These are phyloP conservation scores for Chytridiales sp. DNA, from an alignment of 371 early-diverging fungal genomes.

Conservation along the genomic window DNA sequence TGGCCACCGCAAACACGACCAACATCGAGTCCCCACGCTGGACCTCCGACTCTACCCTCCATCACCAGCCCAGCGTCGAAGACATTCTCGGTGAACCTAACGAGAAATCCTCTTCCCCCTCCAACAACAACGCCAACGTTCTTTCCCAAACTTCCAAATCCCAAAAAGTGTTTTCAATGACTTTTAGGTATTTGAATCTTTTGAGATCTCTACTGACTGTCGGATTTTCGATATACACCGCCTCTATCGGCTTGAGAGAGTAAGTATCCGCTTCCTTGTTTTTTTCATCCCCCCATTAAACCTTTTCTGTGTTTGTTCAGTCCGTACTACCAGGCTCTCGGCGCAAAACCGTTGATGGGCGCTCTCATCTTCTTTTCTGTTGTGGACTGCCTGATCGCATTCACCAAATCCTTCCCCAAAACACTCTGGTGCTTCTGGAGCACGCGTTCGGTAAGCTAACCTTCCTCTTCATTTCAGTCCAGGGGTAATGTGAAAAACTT, in stretches of 20 bases:
- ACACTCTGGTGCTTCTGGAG: constrained; percentile 2
- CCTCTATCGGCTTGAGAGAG: background rate
- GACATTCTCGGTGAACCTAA: background rate
- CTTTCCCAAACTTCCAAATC: too few relatives aligned
- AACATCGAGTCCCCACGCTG: background rate
- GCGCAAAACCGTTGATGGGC: constrained; percentile 4
- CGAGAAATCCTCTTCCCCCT: too few relatives aligned
- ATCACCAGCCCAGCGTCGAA: background rate
- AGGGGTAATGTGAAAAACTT: background rate
- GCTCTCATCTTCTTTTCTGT: constrained; percentile 8
- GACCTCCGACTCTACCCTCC: constrained; percentile 6
- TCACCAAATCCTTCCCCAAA: constrained; percentile 17
- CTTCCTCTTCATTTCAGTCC: too few relatives aligned
- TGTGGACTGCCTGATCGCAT: constrained; percentile 10
- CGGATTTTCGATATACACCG: background rate
- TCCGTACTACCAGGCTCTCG: background rate
- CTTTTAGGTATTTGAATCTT: constrained; percentile 14
- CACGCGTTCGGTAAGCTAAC: background rate
- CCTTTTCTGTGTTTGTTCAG: background rate
- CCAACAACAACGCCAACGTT: too few relatives aligned
- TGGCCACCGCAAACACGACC: too few relatives aligned
- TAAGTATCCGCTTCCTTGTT: background rate
- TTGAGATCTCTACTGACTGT: constrained; percentile 9
- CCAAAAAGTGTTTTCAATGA: background rate
- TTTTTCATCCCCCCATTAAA: background rate